These are phyloP conservation scores for Coemansia sp. DNA, from an alignment of 192 early-diverging fungal species.

Conservation along the genomic window DNA sequence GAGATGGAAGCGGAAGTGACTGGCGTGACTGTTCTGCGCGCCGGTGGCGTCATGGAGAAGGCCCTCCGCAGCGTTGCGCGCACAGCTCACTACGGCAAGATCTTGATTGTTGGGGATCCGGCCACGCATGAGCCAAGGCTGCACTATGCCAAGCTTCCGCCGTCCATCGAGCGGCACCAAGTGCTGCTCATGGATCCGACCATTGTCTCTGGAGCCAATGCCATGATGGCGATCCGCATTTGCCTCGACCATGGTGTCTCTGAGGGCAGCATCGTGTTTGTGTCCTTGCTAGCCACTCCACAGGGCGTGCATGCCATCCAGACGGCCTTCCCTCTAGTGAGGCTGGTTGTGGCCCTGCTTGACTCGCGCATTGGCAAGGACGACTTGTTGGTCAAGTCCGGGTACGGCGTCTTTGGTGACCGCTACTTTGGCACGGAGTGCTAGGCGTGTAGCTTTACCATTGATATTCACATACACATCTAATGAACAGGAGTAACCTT, in stretches of 20 bases:
- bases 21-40: slow-evolving; percentile 83
- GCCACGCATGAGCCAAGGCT: slow-evolving; percentile 82
- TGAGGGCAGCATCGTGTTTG: slow-evolving; percentile 81
- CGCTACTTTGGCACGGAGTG: slow-evolving; percentile 58
- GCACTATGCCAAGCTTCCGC: slow-evolving; percentile 82
- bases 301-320: slow-evolving; percentile 76
- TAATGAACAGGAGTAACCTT: slow-evolving; percentile 6
- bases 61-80: slow-evolving; percentile 77
- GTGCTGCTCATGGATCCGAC: slow-evolving; percentile 87
- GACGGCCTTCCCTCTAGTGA: slow-evolving; percentile 78
- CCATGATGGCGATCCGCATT: slow-evolving; percentile 94
- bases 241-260: slow-evolving; percentile 87
- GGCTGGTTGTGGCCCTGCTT: slow-evolving; percentile 77
- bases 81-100: slow-evolving; percentile 82
- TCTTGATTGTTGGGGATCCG: slow-evolving; percentile 83
- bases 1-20: slow-evolving; percentile 33
- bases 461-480: neutral
- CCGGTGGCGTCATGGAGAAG: slow-evolving; percentile 90
- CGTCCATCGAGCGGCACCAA: slow-evolving; percentile 57
- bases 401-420: slow-evolving; percentile 86
- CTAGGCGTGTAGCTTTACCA: neutral
- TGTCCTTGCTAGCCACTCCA: slow-evolving; percentile 76
- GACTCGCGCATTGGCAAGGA: slow-evolving; percentile 67
- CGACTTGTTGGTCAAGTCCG: slow-evolving; percentile 72
- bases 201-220: slow-evolving; percentile 87